Evolutionary conservation across 2,329 filamentous ascomycete species (phyloP).

Genomic region (Ophiostoma perfectum): DNA sequence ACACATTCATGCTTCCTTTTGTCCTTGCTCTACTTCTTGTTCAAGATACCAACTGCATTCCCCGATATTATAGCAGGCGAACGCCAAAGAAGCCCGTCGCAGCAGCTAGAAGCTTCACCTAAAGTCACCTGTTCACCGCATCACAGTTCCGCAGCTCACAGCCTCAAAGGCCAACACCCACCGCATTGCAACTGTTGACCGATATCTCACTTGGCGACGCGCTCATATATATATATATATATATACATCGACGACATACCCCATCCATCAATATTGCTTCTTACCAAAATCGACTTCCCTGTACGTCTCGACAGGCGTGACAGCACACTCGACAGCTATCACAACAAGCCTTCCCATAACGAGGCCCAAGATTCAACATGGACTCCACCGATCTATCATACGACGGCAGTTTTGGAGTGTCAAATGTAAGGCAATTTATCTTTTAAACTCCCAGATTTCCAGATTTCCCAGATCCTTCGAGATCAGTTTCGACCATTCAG

Average conservation of each 20-base stretch:
- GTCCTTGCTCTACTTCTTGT: not conserved
- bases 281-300: not conserved
- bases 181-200: not conserved
- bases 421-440: constrained; percentile 4
- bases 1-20: not conserved
- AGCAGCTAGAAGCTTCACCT: not conserved
- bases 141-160: not conserved
- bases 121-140: not conserved
- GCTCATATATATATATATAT: not conserved
- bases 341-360: not conserved
- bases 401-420: constrained; percentile 1
- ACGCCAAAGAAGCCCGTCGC: not conserved
- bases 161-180: not conserved
- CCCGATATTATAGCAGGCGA: not conserved
- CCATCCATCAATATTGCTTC: not conserved
- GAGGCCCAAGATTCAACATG: not conserved
- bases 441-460: not conserved
- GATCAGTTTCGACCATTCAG: not conserved
- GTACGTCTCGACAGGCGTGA: not conserved
- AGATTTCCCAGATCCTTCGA: not conserved
- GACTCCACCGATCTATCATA: constrained; percentile 10
- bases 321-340: not conserved
- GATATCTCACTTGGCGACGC: not conserved
- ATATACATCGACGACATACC: not conserved
- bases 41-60: no score